Conservation (phyloP, 2,329 filamentous ascomycete genomes). For the Fusarium tricinctum region DNA sequence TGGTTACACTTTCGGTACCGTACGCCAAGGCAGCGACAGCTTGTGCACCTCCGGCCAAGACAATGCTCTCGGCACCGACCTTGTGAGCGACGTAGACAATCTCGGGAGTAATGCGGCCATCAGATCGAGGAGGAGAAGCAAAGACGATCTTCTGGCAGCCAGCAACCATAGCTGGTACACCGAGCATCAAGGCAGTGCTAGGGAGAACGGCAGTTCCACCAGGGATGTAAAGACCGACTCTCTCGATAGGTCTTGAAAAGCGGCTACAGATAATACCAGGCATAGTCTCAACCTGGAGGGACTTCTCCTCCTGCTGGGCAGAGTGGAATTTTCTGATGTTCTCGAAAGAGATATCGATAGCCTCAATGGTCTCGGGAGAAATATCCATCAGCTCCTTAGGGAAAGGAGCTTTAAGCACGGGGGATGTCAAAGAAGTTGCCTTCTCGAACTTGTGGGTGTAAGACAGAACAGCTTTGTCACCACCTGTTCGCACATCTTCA, state of each 20-base stretch:
- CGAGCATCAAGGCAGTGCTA: slow-evolving; percentile 96
- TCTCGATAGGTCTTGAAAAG: slow-evolving; percentile 91
- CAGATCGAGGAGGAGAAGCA: slow-evolving; percentile 88
- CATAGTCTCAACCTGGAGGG: slow-evolving; percentile 94
- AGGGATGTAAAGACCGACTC: slow-evolving; percentile 96
- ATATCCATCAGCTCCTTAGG: slow-evolving; percentile 87
- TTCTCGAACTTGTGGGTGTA: slow-evolving; percentile 99
- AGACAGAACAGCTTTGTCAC: slow-evolving; percentile 88
- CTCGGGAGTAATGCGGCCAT: slow-evolving; percentile 93
- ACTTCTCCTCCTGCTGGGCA: slow-evolving; percentile 87
- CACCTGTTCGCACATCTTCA: slow-evolving; percentile 83
- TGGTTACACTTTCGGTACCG: slow-evolving; percentile 91
- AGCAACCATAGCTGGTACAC: slow-evolving; percentile 96
- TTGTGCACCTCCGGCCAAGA: slow-evolving; percentile 94
- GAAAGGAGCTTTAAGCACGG: slow-evolving; percentile 92
- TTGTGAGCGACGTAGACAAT: slow-evolving; percentile 99
- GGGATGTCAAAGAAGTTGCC: slow-evolving; percentile 89
- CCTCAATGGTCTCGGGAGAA: slow-evolving; percentile 83
- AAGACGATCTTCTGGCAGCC: slow-evolving; percentile 96
- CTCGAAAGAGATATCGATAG: slow-evolving; percentile 94
- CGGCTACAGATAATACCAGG: slow-evolving; percentile 95
- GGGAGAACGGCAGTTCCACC: slow-evolving; percentile 97
- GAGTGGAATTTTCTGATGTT: slow-evolving; percentile 96
- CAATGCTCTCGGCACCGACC: slow-evolving; percentile 94
- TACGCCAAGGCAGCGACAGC: slow-evolving; percentile 97